Conservation (phyloP, 2,329 filamentous ascomycete species). For the Dactylella cylindrospora region DNA sequence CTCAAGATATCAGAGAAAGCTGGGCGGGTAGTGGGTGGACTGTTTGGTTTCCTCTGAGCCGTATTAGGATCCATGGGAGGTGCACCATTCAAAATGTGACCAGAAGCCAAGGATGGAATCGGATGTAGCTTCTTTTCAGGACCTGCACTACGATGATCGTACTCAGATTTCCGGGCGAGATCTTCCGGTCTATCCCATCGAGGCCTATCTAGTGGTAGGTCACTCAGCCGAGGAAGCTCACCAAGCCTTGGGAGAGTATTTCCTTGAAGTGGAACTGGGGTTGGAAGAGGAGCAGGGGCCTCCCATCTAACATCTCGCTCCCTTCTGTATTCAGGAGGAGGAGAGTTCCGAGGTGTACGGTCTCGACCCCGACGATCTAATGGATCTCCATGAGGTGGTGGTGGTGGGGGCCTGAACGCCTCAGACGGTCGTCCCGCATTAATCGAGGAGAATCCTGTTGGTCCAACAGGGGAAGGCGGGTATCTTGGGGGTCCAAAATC, state of each 20-base stretch:
- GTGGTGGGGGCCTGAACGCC: constrained; percentile 18
- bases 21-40: constrained; percentile 30
- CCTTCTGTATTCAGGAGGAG: constrained; percentile 22
- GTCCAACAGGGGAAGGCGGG: constrained; percentile 32
- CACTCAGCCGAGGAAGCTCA: constrained; percentile 30
- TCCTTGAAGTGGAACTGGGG: constrained; percentile 9
- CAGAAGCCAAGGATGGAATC: constrained; percentile 32
- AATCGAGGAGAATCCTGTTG: constrained; percentile 22
- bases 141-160: constrained; percentile 18
- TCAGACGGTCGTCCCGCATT: constrained; percentile 38
- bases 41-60: constrained; percentile 27
- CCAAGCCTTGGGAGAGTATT: constrained; percentile 33
- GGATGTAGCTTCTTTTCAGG: constrained; percentile 36
- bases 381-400: constrained; percentile 15
- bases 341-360: constrained; percentile 20
- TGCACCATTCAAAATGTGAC: constrained; percentile 29
- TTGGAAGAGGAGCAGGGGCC: constrained; percentile 8
- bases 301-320: constrained; percentile 33
- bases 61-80: constrained; percentile 22
- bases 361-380: constrained; percentile 24
- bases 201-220: constrained; percentile 29
- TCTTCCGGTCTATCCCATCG: constrained; percentile 39
- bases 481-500: constrained; percentile 42
- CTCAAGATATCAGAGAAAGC: constrained; percentile 37
- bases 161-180: constrained; percentile 32